Conservation (phyloP, 2,329 filamentous ascomycete species). For the Claviceps monticola region DNA sequence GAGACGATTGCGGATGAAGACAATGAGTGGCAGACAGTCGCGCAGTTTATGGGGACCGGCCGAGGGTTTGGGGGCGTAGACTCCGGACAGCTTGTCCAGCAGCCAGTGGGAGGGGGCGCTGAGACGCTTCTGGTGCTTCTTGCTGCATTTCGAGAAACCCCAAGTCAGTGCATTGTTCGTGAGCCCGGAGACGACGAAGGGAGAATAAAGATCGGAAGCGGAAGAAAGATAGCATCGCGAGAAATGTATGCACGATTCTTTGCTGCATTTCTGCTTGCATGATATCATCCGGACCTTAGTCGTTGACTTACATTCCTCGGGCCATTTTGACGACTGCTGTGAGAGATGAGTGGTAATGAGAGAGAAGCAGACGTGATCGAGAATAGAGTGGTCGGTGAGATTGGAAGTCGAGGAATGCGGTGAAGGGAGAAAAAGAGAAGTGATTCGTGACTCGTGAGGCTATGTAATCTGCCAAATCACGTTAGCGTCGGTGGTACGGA, state of each 20-base stretch:
- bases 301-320: conserved; percentile 44
- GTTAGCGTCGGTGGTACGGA: conserved; percentile 11
- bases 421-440: conserved; percentile 11
- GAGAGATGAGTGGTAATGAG: conserved; percentile 22
- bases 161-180: not conserved
- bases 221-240: too few relatives aligned
- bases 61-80: conserved; percentile 58
- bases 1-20: conserved; percentile 93
- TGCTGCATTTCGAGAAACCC: conserved; percentile 37
- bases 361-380: too few relatives aligned
- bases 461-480: conserved; percentile 5
- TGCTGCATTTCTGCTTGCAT: not conserved
- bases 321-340: conserved; percentile 41
- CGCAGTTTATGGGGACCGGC: conserved; percentile 97
- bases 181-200: too few relatives aligned
- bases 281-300: not conserved
- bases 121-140: conserved; percentile 99
- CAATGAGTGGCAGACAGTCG: conserved; percentile 96
- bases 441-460: conserved; percentile 6
- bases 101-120: conserved; percentile 99
- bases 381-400: too few relatives aligned
- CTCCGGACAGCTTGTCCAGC: conserved; percentile 96
- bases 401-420: too few relatives aligned
- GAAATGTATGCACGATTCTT: not conserved
- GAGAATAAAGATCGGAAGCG: not conserved